Evolutionary conservation across 768 basidiomycete genomes (phyloP).

Genomic region (Boletus sp.): DNA sequence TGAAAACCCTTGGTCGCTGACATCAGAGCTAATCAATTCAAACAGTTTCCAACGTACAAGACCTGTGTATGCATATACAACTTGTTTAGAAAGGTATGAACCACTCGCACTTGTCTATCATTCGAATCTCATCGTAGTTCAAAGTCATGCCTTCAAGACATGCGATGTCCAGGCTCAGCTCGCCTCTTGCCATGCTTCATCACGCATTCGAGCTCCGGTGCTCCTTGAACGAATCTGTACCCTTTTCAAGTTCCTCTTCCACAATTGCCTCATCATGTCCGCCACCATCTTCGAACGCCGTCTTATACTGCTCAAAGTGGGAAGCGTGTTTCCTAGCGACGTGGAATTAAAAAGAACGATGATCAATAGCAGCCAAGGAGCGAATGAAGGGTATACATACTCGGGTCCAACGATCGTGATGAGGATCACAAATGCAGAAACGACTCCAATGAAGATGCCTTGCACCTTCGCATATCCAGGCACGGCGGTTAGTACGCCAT

Average conservation of each 20-base stretch:
- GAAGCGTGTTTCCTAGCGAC: constrained; percentile 61
- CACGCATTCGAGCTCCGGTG: constrained; percentile 1
- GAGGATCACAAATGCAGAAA: constrained; percentile 74
- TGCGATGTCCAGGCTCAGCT: background rate
- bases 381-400: constrained; percentile 39
- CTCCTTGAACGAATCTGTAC: constrained; percentile 7
- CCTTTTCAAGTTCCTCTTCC: constrained; percentile 23
- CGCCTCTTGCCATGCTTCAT: background rate
- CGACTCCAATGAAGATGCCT: constrained; percentile 84
- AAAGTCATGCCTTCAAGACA: constrained; percentile 1
- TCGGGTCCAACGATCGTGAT: constrained; percentile 79
- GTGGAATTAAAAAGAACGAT: background rate
- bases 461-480: constrained; percentile 76
- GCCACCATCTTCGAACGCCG: constrained; percentile 77
- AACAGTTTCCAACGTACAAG: background rate
- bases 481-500: constrained; percentile 42
- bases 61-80: background rate
- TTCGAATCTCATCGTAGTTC: background rate
- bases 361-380: background rate
- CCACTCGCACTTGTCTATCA: background rate
- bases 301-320: constrained; percentile 81
- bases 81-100: background rate
- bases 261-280: constrained; percentile 47
- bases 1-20: too few species aligned
- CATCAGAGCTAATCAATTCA: too few species aligned